Evolutionary conservation across 352 stramenopile species (phyloP), one percentile per base, ranked within the genome.

Genomic region (Pythium sukuiense): DNA sequence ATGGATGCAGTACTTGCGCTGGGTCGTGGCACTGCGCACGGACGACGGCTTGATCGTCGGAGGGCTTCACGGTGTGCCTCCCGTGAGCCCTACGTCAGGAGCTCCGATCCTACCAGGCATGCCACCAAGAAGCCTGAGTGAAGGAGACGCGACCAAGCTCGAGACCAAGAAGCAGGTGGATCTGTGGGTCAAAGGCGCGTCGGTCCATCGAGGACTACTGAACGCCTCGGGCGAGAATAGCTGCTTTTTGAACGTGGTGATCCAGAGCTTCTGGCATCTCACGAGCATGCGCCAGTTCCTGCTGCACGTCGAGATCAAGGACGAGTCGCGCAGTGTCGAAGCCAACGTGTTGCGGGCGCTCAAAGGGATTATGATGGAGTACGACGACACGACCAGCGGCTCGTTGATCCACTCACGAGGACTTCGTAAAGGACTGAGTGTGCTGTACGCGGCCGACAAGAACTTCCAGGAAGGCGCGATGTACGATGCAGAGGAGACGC

Each of bases 261-360:
- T 97, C 61, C 88, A 97, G 73, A 96, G 87, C 72, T 94, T 97
- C 65, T 97, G 89, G 89, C 88, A 96, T 65, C 81, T 97, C 63
- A 89, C 85, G 24, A 90, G 83, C 20, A 93, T 97, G 76, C 83
- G 89, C 9, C 86, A 92, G 33, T 91, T 92, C 62, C 74, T 95
- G 26, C 77, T 92, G 46, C 79, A 95, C 72, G 84, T 93, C n/a
- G 84, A 90, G 67, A 90, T 95, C 59, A 95, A 93, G 61, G 85
- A 93, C 37, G 80, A 80, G 30, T 87, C 80, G 18, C 69, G 76
- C 27, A 77, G 75, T 0, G 84, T 92, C 14, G 86, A 90, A 59
- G 77, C 84, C 1, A 93, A 93, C 63, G 86, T 95, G 52, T 63
- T 95, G 33, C 76, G 81, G 11, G 85, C 86, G 27, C 63, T 95